phyloP scores from a whole-genome alignment of 176 grass and related monocot species.

The Oryza glaberrima region DNA sequence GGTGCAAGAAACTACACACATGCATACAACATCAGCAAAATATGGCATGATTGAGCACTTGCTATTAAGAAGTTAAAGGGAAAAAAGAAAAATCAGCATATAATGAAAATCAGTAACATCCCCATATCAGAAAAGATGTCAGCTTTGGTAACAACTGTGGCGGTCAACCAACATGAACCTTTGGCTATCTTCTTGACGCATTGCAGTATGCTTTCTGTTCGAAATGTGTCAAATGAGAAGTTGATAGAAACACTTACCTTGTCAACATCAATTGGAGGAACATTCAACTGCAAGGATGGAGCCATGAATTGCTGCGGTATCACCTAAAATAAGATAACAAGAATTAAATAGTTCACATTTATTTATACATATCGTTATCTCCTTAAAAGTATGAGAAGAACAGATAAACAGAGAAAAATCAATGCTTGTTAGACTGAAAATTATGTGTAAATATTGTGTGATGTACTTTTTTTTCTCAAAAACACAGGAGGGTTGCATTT shows the following conservation, averaged over 20 bases:
- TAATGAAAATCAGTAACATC: constrained; percentile 28
- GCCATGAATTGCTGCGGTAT: constrained; percentile 43
- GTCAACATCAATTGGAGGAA: constrained; percentile 95
- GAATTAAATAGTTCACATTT: constrained; percentile 18
- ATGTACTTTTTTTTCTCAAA: not conserved
- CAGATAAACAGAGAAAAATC: constrained; percentile 11
- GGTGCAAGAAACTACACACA: not conserved
- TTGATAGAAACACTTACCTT: constrained; percentile 56
- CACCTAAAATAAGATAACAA: constrained; percentile 50
- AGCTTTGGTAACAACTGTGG: constrained; percentile 3
- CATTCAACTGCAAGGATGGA: constrained; percentile 58
- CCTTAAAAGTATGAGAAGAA: constrained; percentile 15
- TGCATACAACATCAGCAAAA: constrained; percentile 22
- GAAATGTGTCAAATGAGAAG: constrained; percentile 29
- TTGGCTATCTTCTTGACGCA: not conserved
- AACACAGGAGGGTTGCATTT: too few species aligned
- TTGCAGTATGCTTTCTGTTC: not conserved
- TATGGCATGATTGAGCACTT: not conserved
- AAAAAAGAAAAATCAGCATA: constrained; percentile 17
- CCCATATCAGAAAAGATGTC: constrained; percentile 14
- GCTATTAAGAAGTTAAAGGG: not conserved
- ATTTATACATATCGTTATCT: constrained; percentile 26
- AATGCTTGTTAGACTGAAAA: constrained; percentile 23
- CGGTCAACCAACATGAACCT: constrained; percentile 22
- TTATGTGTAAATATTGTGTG: not conserved